Base-by-base conservation (phyloP, 2,329 filamentous ascomycete genomes). In the Aspergillus sp. region DNA sequence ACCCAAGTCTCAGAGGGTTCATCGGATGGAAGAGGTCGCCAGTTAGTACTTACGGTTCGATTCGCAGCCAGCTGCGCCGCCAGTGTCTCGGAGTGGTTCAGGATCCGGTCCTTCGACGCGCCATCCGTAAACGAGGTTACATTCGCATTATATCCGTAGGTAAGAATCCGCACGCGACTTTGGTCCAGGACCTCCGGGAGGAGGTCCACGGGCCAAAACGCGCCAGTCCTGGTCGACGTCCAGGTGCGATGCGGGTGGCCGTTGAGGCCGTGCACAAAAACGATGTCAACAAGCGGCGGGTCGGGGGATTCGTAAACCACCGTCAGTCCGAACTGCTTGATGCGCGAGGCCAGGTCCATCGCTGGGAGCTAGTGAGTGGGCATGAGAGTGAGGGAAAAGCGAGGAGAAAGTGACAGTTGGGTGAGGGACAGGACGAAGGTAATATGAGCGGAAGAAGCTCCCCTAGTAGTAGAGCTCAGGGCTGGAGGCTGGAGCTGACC, bases 131-230 rank as follows among this genome's bases (percentile, higher is more conserved):
- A 84, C 0, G 82, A 74, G 43, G 78, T 76, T 1, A 85, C 81
- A 61, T 91, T 88, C 25, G 89, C 89, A 72, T 92, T 91, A 73
- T 92, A 92, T 25, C 90, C 90, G 71, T 91, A 92, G 0, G 89
- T 88, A 57, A 92, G 76, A 22, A 92, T 80, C 55, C 91, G 87
- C 56, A 87, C 88, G 25, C 83, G 83, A 11, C 81, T 80, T 9
- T 81, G 78, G 57, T 81, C 82, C 17, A 92, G 78, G 2, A 88
- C 82, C 1, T 77, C 72, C 0, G 90, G 89, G 1, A 92, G 81
- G 15, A 92, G 81, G 64, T 91, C 86, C 13, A 81, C 77, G 0
- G 90, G 90, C 90, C 90, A 92, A 76, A 89, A 91, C 31, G 86
- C 80, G 45, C 82, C 82, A 22, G 61, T 60, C 28, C 46, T 68